Percentiles rank a stretch among this genome's conserved stretches.
These are phyloP conservation scores for Prunus armeniaca DNA, from an alignment of 306 rosid species.

Conservation along the genomic window DNA sequence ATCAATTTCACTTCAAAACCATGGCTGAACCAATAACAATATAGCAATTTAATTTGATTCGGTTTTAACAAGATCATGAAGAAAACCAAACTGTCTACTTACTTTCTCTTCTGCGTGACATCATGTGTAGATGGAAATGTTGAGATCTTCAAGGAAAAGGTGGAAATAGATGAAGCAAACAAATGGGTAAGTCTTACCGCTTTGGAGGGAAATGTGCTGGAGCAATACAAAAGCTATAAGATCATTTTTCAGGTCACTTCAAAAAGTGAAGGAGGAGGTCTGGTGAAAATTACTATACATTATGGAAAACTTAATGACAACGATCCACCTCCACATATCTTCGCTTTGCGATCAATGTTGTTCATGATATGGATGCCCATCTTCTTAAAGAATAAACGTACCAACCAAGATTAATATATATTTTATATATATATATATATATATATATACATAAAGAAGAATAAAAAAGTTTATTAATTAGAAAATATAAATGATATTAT, in stretches of 20 bases:
- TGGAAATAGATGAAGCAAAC: conserved; percentile 23
- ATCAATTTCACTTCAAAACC: too few relatives aligned
- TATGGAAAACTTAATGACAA: conserved; percentile 16
- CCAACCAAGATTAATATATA: neutral
- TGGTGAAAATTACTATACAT: conserved; percentile 6
- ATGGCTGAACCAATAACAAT: too few relatives aligned
- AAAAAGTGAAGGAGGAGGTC: neutral
- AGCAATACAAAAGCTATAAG: conserved; percentile 9
- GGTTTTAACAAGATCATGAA: too few relatives aligned
- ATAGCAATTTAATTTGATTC: too few relatives aligned
- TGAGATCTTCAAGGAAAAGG: conserved; percentile 17
- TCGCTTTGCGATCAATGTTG: neutral
- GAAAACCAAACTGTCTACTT: too few relatives aligned
- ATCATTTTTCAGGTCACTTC: neutral
- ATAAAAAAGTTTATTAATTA: too few relatives aligned
- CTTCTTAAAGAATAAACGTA: neutral
- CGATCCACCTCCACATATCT: conserved; percentile 6
- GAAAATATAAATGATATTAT: too few relatives aligned
- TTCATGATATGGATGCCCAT: conserved; percentile 17
- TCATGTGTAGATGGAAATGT: neutral
- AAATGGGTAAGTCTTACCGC: neutral
- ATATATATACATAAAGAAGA: neutral
- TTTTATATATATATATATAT: too few relatives aligned
- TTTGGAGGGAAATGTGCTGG: conserved; percentile 13
- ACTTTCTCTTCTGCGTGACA: too few relatives aligned